Conservation (phyloP, 768 basidiomycete species). For the Psilocybe cyanescens region DNA sequence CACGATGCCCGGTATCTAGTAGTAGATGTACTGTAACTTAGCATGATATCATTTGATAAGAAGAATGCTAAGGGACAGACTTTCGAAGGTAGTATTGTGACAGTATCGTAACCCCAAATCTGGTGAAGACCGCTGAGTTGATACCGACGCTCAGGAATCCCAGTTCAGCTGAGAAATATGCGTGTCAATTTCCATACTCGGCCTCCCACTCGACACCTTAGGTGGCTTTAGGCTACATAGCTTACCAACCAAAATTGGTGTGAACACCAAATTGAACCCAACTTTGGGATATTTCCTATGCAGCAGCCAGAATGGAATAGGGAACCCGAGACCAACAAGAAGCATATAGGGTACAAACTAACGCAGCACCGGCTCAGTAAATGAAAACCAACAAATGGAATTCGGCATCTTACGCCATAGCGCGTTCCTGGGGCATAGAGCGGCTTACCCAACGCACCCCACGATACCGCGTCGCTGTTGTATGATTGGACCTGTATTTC, state of each 20-base stretch:
- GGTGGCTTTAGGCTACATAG: neutral
- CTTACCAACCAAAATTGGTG: conserved; percentile 38
- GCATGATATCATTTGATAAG: too few species aligned
- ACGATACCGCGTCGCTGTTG: conserved; percentile 56
- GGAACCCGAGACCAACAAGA: conserved; percentile 49
- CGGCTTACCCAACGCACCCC: conserved; percentile 56
- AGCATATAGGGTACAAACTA: conserved; percentile 49
- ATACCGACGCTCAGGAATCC: conserved; percentile 54
- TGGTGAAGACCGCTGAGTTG: conserved; percentile 49
- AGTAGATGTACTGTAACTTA: neutral
- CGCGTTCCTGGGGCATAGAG: conserved; percentile 46
- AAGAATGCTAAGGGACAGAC: conserved; percentile 4
- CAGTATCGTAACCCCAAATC: conserved; percentile 41
- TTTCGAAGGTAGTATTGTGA: conserved; percentile 47
- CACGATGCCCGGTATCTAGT: conserved; percentile 40
- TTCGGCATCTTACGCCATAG: conserved; percentile 39
- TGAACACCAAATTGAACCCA: conserved; percentile 48
- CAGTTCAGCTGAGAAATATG: conserved; percentile 27
- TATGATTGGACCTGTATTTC: conserved; percentile 42
- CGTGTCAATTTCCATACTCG: neutral
- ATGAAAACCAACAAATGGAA: conserved; percentile 19
- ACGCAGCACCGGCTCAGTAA: neutral
- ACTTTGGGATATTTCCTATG: conserved; percentile 50
- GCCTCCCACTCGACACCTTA: too few species aligned
- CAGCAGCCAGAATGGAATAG: conserved; percentile 54